Base-by-base conservation (phyloP, 2,329 filamentous ascomycete species). In the Ciborinia camelliae region DNA sequence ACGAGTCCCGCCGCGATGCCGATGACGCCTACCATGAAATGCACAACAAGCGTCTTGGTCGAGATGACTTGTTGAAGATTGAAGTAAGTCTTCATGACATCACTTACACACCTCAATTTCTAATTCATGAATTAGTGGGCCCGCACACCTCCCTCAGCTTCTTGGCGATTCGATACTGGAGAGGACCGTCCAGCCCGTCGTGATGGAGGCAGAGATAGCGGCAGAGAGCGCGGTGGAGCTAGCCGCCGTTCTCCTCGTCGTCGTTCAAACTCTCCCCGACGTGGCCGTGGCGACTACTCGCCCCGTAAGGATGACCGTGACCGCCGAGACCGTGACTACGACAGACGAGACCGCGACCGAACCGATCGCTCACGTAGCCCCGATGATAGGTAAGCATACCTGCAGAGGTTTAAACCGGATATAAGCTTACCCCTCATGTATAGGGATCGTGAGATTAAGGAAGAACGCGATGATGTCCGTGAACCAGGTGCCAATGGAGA, bases 21-120 rank as follows among this genome's bases (percentile, higher is more conserved):
- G 95, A 99, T 78, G 95, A 99, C 81, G 95, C 95, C 55, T 99
- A 99, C 77, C 92, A 99, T 78, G 95, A 99, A 81, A 99, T 99
- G 95, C 95, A 99, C 77, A 98, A 98, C 83, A 97, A 97, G 86
- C 92, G 94, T 71, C 92, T 99, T 73, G 93, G 92, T 55, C 66
- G 68, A 50, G 95, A 99, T 76, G 95, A 99, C 75, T 81, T 97
- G 66, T 78, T 99, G 81, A 99, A 99, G 82, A 98, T 99, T 71
- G 95, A 99, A 86, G 95, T 97, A 80, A 71, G 85, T 72, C 43
- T 39, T 37, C 51, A 32, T 41, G 45, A 39, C n/a, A 58, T 53
- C 28, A 39, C 41, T 37, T 62, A 28, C 32, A 32, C n/a, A 20
- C 15, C 39, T 26, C 28, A 14, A 41, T n/a, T 53, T 41, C 65